A percentile compares a stretch with the other conserved stretches of the same genome.
Conservation (phyloP, 2,329 filamentous ascomycete genomes). For the Aspergillus aculeatus region DNA sequence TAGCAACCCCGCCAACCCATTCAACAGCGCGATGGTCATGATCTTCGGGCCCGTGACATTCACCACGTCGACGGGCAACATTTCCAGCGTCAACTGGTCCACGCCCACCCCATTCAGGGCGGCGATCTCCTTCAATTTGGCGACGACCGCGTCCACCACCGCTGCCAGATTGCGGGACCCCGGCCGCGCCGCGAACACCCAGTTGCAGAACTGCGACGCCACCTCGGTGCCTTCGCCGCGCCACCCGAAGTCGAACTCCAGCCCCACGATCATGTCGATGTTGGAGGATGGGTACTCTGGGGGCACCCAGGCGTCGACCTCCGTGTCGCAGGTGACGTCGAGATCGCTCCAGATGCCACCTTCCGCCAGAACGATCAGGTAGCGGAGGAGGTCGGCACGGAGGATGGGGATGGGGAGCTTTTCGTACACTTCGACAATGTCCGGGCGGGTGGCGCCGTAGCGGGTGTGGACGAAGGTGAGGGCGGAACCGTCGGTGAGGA, state of each 20-base stretch:
- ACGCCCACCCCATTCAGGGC: conserved; percentile 15
- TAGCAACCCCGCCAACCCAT: conserved; percentile 19
- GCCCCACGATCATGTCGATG: conserved; percentile 38
- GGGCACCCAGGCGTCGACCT: conserved; percentile 41
- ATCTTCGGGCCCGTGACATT: conserved; percentile 29
- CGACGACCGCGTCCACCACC: conserved; percentile 21
- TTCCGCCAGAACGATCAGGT: conserved; percentile 41
- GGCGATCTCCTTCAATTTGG: conserved; percentile 20
- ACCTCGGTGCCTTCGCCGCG: conserved; percentile 4
- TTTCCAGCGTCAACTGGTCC: conserved; percentile 21
- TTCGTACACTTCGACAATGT: conserved; percentile 39
- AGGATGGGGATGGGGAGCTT: conserved; percentile 39
- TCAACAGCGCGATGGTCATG: conserved; percentile 25
- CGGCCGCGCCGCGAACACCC: conserved; percentile 22
- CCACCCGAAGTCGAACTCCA: conserved; percentile 36
- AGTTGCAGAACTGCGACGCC: conserved; percentile 26
- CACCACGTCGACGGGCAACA: conserved; percentile 27
- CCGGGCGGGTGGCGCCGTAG: conserved; percentile 33
- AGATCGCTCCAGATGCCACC: conserved; percentile 47
- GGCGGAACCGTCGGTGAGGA: conserved; percentile 28
- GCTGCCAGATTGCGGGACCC: conserved; percentile 20
- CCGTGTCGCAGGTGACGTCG: conserved; percentile 34
- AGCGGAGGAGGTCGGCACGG: conserved; percentile 45
- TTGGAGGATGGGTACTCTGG: conserved; percentile 25
- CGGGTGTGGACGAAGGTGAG: conserved; percentile 33